Evolutionary conservation across 2,329 filamentous ascomycete species (phyloP).

Genomic region (Atkinsonella hypoxylon): DNA sequence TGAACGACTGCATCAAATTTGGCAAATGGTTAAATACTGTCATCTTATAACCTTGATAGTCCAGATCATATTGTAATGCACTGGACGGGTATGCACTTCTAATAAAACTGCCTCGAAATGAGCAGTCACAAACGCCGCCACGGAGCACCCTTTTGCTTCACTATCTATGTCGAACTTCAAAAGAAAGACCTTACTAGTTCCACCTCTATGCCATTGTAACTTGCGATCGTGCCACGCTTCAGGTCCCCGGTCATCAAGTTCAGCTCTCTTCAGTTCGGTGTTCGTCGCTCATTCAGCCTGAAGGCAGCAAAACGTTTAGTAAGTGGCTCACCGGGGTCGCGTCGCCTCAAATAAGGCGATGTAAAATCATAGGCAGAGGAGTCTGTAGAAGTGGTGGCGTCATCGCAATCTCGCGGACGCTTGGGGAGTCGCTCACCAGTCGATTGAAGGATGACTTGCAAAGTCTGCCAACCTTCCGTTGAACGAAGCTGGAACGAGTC

Average conservation of each 20-base stretch:
- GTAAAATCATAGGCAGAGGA: constrained; percentile 12
- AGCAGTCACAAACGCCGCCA: not conserved
- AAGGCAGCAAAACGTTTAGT: constrained; percentile 56
- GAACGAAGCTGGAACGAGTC: constrained; percentile 76
- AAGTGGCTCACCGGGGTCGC: constrained; percentile 40
- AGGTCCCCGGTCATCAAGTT: not conserved
- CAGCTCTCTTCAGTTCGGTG: not conserved
- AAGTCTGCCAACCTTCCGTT: constrained; percentile 84
- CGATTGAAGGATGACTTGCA: constrained; percentile 87
- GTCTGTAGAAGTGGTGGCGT: constrained; percentile 13
- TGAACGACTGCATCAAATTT: not conserved
- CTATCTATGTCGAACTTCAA: not conserved
- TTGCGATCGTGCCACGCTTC: not conserved
- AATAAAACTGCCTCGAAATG: not conserved
- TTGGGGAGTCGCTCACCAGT: constrained; percentile 94
- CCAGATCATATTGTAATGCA: not conserved
- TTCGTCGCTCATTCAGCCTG: constrained; percentile 41
- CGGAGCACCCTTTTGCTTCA: not conserved
- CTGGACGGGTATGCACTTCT: not conserved
- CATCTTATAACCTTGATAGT: not conserved
- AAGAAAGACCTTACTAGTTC: not conserved
- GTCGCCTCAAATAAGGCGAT: constrained; percentile 2
- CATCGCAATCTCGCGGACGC: constrained; percentile 39
- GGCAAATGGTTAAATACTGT: not conserved
- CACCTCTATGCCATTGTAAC: not conserved